These are phyloP conservation scores for Solanum peruvianum DNA, from an alignment of 257 asterid species.

Conservation along the genomic window DNA sequence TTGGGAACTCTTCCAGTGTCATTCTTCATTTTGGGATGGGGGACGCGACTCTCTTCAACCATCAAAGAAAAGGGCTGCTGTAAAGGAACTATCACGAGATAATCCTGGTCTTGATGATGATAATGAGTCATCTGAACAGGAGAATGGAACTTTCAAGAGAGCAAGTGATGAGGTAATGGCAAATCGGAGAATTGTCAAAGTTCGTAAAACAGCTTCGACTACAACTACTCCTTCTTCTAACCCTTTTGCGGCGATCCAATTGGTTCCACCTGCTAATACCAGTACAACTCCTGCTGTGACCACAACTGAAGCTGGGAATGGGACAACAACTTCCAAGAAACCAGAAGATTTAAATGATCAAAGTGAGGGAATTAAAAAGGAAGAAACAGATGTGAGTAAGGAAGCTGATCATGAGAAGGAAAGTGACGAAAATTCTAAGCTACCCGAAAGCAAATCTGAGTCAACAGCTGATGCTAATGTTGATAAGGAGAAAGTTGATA, in stretches of 20 bases:
- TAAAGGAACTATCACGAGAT: conserved; percentile 67
- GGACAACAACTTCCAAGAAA: not conserved
- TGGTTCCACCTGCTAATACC: conserved; percentile 38
- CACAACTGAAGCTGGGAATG: not conserved
- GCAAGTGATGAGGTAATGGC: conserved; percentile 90
- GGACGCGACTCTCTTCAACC: conserved; percentile 52
- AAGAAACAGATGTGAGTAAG: not conserved
- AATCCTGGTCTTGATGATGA: conserved; percentile 85
- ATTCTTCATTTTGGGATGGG: conserved; percentile 37
- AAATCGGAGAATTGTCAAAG: conserved; percentile 74
- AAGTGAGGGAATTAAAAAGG: not conserved
- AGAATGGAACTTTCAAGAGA: conserved; percentile 67
- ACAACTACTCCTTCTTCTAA: conserved; percentile 43
- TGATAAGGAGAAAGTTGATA: conserved; percentile 15
- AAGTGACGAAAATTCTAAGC: conserved; percentile 5
- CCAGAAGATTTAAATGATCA: not conserved
- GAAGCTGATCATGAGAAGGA: conserved; percentile 12
- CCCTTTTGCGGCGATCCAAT: conserved; percentile 63
- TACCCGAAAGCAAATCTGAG: conserved; percentile 23
- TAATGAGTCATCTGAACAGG: conserved; percentile 49
- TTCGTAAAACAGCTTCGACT: conserved; percentile 38
- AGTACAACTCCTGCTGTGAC: not conserved
- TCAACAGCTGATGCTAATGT: conserved; percentile 6
- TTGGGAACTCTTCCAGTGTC: not conserved
- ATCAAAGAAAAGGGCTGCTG: conserved; percentile 90